Conservation (phyloP, 2,329 filamentous ascomycete species). For the Calonectria leucothoes region DNA sequence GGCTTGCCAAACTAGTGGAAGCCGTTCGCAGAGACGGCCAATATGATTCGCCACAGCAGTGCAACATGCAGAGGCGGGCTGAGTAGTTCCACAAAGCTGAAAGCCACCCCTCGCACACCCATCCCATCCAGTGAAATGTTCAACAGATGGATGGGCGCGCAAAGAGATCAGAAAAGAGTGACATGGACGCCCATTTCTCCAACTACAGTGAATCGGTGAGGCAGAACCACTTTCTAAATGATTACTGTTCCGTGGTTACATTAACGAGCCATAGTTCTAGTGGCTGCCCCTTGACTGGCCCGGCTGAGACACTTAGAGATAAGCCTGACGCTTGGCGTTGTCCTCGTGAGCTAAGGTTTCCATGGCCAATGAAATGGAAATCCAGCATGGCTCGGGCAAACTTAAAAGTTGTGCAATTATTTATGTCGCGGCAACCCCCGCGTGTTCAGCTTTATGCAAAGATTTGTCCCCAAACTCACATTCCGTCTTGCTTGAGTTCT, state of each 20-base stretch:
- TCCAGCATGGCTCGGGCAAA: not conserved
- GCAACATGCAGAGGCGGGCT: not conserved
- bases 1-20: not conserved
- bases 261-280: not conserved
- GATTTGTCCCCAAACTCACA: no score
- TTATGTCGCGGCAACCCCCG: no score
- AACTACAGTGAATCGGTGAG: no score
- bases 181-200: no score
- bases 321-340: not conserved
- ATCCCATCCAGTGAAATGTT: not conserved
- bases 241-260: not conserved
- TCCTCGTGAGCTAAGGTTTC: not conserved
- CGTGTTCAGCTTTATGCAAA: no score
- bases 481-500: no score
- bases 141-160: not conserved
- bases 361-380: not conserved
- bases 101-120: not conserved
- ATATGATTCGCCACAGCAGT: not conserved
- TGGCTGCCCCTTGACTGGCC: not conserved
- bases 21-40: not conserved
- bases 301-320: not conserved
- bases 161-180: no score
- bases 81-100: not conserved
- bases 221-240: no score
- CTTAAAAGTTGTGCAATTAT: no score